Evolutionary conservation across 192 early-diverging fungal species (phyloP).

Genomic region (Umbelopsis isabellina): DNA sequence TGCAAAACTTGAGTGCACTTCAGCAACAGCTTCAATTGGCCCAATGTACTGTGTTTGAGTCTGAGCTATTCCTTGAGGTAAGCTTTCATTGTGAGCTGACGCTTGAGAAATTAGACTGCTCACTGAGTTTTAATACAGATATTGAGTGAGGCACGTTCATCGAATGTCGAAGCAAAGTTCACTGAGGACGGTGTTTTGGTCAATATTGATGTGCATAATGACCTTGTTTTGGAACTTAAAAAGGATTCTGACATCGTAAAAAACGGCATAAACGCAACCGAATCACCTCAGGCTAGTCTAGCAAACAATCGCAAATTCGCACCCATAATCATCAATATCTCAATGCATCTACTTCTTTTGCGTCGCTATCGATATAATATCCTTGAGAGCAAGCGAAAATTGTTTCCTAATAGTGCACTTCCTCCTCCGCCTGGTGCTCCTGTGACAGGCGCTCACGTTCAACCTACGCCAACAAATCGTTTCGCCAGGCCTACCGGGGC

Average conservation of each 20-base stretch:
- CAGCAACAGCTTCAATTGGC: slow-evolving; percentile 47
- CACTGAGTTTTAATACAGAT: slow-evolving; percentile 22
- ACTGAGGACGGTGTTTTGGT: slow-evolving; percentile 34
- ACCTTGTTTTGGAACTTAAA: slow-evolving; percentile 21
- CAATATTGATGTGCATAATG: slow-evolving; percentile 35
- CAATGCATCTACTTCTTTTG: slow-evolving; percentile 34
- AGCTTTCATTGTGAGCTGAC: not conserved
- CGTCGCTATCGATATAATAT: slow-evolving; percentile 37
- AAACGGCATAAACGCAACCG: not conserved
- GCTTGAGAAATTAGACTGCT: not conserved
- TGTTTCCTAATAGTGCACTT: not conserved
- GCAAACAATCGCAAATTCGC: slow-evolving; percentile 16
- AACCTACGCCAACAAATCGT: not conserved
- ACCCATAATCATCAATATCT: slow-evolving; percentile 26
- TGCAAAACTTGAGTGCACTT: slow-evolving; percentile 4
- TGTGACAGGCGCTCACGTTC: not conserved
- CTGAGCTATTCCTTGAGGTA: slow-evolving; percentile 50
- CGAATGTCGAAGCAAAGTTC: slow-evolving; percentile 29
- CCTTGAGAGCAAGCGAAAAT: slow-evolving; percentile 24
- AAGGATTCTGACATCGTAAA: slow-evolving; percentile 2
- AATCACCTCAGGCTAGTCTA: not conserved
- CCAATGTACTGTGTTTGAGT: slow-evolving; percentile 50
- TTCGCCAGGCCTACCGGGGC: not conserved
- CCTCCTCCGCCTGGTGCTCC: not conserved
- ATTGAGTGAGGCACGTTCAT: slow-evolving; percentile 33